Evolutionary conservation across 495 filamentous ascomycete species (phyloP), one percentile per base, ranked within the genome.

Genomic region (Xylaria scruposa): DNA sequence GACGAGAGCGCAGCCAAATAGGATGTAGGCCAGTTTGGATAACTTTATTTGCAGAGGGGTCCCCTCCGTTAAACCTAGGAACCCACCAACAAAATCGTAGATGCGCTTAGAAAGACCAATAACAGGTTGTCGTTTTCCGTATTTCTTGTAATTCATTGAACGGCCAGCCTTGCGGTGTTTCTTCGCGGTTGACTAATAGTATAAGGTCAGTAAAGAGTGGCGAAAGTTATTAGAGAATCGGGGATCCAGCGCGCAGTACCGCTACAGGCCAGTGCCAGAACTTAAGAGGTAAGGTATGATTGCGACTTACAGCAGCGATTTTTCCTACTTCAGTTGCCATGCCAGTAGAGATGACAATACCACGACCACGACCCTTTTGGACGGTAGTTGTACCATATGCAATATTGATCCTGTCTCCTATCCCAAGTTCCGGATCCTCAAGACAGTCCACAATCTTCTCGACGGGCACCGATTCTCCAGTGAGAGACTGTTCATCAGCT

Each of bases 261-360:
- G 26, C 19, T 46, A 40, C 17, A 33, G 24, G n/a, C 33, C 3
- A 51, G 21, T 60, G 24, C 13, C 36, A 33, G 83, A 82, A 56
- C 83, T 85, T 74, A 87, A 82, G 12, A 83, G 85, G 29, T 82
- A 80, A 49, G 79, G 82, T 42, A 12, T 42, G 10, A 29, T 15
- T 63, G 13, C 56, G 8, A 67, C 70, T 67, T 67, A 71, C 70
- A 64, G 84, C 86, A 12, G 93, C 93, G 77, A 96, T 96, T 77
- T 89, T 93, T n/a, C 93, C 93, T 58, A 97, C 91, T 79, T 94
- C 92, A 0, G 93, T 97, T 66, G 84, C 77, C 93, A 95, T 95
- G 12, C 92, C 93, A n/a, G 90, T 92, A 64, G 82, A 85, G 33
- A 88, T 85, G 42, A 91, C 90, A 70, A 93, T 87, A 49, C 91